Percentiles rank a stretch among this genome's conserved stretches.
Conservation (phyloP, 2,329 filamentous ascomycete genomes). For the Verticillium tricorpus region DNA sequence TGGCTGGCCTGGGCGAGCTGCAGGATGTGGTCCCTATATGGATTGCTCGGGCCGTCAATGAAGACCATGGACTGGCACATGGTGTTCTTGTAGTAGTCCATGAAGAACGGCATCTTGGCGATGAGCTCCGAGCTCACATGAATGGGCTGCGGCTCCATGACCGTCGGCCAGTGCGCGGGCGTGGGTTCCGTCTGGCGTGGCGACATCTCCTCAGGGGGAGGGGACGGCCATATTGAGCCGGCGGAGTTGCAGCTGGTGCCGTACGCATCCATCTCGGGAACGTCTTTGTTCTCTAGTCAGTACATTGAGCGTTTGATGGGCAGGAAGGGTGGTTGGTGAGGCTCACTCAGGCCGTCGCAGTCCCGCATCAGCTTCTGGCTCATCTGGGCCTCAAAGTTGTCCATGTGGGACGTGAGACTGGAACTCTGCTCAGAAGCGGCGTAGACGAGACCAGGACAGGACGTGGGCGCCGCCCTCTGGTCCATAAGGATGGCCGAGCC, state of each 20-base stretch:
- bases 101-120: slow-evolving; percentile 78
- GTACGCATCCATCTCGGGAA: slow-evolving; percentile 49
- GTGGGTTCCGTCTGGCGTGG: slow-evolving; percentile 38
- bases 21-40: slow-evolving; percentile 79
- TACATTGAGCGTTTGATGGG: slow-evolving; percentile 7
- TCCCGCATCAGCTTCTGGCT: slow-evolving; percentile 49
- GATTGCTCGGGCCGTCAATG: slow-evolving; percentile 81
- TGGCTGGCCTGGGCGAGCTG: slow-evolving; percentile 72
- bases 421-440: slow-evolving; percentile 57
- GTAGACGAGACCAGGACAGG: slow-evolving; percentile 58
- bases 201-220: slow-evolving; percentile 40
- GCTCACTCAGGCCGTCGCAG: slow-evolving; percentile 51
- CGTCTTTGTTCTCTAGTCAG: slow-evolving; percentile 32
- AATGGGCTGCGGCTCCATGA: slow-evolving; percentile 39
- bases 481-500: slow-evolving; percentile 51
- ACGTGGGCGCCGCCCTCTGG: slow-evolving; percentile 50
- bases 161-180: slow-evolving; percentile 43
- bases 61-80: slow-evolving; percentile 90
- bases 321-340: slow-evolving; percentile 8
- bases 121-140: slow-evolving; percentile 61
- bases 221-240: slow-evolving; percentile 41
- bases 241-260: slow-evolving; percentile 45
- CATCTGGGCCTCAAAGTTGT: slow-evolving; percentile 52
- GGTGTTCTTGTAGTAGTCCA: slow-evolving; percentile 90
- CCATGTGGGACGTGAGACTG: slow-evolving; percentile 55